Evolutionary conservation across 2,329 filamentous ascomycete genomes (phyloP).

Genomic region (Ascocoryne sarcoides): DNA sequence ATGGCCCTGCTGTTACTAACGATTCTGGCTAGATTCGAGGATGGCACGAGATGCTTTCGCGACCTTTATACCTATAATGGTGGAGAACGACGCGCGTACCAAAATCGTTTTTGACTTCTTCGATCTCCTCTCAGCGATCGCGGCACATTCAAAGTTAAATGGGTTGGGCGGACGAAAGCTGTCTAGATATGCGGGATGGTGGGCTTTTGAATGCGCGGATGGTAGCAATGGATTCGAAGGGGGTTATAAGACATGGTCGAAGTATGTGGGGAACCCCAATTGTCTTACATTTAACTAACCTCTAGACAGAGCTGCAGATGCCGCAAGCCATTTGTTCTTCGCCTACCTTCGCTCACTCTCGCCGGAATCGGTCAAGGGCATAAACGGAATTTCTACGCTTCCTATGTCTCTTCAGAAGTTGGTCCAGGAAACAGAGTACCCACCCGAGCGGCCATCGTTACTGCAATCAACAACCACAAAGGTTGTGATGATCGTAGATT

Average conservation of each 20-base stretch:
- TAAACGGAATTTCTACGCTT: conserved; percentile 73
- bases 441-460: conserved; percentile 67
- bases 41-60: conserved; percentile 89
- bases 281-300: conserved; percentile 7
- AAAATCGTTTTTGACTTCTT: conserved; percentile 96
- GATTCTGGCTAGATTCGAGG: conserved; percentile 62
- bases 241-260: conserved; percentile 82
- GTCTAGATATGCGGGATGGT: conserved; percentile 94
- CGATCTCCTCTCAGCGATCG: conserved; percentile 81
- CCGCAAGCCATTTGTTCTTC: conserved; percentile 95
- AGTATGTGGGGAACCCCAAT: conserved; percentile 38
- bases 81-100: conserved; percentile 75
- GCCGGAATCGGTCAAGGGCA: conserved; percentile 60
- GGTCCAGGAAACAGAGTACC: conserved; percentile 88
- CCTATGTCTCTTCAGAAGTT: conserved; percentile 88
- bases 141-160: conserved; percentile 87
- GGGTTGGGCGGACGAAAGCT: conserved; percentile 89
- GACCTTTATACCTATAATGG: conserved; percentile 90
- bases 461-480: conserved; percentile 76
- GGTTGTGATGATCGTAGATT: conserved; percentile 94
- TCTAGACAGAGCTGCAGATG: conserved; percentile 72
- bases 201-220: conserved; percentile 91
- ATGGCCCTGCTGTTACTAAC: conserved; percentile 2
- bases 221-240: conserved; percentile 87
- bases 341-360: conserved; percentile 87